Conservation (phyloP, 768 basidiomycete species). For the Pleurotus platypus region DNA sequence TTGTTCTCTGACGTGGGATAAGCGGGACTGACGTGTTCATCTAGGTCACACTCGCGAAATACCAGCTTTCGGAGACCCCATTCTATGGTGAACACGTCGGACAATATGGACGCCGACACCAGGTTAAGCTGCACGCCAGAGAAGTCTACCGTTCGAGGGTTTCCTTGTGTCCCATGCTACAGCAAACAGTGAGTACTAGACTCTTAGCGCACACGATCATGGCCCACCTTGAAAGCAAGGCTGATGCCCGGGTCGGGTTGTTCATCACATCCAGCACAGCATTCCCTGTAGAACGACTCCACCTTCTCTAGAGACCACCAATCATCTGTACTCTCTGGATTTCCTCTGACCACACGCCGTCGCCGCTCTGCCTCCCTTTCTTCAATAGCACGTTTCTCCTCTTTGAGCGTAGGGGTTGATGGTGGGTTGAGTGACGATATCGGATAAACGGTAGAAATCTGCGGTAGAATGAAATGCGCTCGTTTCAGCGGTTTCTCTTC, state of each 20-base stretch:
- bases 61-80: conserved; percentile 89
- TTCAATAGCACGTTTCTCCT: conserved; percentile 80
- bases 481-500: conserved; percentile 68
- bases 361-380: conserved; percentile 70
- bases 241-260: conserved; percentile 60
- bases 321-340: conserved; percentile 41
- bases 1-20: conserved; percentile 7
- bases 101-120: conserved; percentile 72
- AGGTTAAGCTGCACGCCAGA: conserved; percentile 73
- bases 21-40: conserved; percentile 59
- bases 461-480: conserved; percentile 89
- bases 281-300: conserved; percentile 83
- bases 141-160: conserved; percentile 74
- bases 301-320: conserved; percentile 90
- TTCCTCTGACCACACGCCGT: conserved; percentile 59
- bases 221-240: conserved; percentile 65
- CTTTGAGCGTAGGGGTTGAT: conserved; percentile 70
- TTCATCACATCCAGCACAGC: conserved; percentile 77
- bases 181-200: not conserved
- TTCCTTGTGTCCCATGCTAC: conserved; percentile 49
- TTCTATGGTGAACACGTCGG: conserved; percentile 89
- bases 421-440: conserved; percentile 85
- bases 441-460: conserved; percentile 85
- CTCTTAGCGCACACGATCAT: not conserved
- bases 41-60: conserved; percentile 83